A percentile compares a stretch with the other conserved stretches of the same genome.
Evolutionary conservation across 148 eudicot genomes (phyloP).

Genomic region (Rhododendron vialii): DNA sequence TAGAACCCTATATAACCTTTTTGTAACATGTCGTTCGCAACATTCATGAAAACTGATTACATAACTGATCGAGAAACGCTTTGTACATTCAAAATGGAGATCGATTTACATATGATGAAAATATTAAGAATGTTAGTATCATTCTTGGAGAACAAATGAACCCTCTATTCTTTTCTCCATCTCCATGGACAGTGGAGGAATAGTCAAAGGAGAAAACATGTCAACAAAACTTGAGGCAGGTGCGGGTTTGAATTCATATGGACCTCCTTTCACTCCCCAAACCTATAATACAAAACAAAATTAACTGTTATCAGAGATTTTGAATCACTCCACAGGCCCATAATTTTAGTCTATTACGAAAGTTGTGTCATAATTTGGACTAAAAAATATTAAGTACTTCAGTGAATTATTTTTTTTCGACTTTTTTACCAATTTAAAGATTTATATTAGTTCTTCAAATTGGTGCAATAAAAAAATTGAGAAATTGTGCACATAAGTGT

Average conservation of each 20-base stretch:
- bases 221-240: conserved; percentile 68
- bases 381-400: too few relatives aligned
- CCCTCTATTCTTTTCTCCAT: conserved; percentile 91
- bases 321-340: neutral
- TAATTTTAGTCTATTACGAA: neutral
- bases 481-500: neutral
- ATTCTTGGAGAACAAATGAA: conserved; percentile 78
- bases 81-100: neutral
- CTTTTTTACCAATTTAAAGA: too few relatives aligned
- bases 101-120: conserved; percentile 2
- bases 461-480: neutral
- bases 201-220: conserved; percentile 54
- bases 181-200: conserved; percentile 57
- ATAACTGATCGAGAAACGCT: neutral
- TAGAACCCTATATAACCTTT: neutral
- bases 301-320: neutral
- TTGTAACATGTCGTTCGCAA: neutral
- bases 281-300: conserved; percentile 43
- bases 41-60: too few relatives aligned
- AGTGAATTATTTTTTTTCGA: too few relatives aligned
- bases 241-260: conserved; percentile 94
- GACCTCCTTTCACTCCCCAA: conserved; percentile 95
- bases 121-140: conserved; percentile 14
- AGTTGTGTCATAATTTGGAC: neutral
- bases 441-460: neutral